Percentiles rank a stretch among this genome's conserved stretches.
phyloP scores from a whole-genome alignment of 2,329 filamentous ascomycete genomes.

The Beauveria caledonica region DNA sequence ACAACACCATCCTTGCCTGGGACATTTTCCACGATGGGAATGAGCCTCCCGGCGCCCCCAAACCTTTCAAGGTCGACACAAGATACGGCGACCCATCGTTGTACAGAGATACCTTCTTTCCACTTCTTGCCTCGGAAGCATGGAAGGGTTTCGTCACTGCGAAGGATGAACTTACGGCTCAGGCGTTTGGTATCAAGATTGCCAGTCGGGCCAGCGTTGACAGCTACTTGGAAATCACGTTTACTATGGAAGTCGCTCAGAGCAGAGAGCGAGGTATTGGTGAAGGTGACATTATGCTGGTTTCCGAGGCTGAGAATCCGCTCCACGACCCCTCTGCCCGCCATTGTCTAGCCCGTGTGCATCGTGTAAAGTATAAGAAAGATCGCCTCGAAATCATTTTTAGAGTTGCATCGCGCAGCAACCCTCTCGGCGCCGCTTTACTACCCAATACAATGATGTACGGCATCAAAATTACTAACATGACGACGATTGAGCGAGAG shows the following conservation, averaged over 20 bases:
- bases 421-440: conserved; percentile 54
- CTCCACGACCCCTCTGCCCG: conserved; percentile 56
- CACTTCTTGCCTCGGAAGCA: conserved; percentile 82
- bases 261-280: conserved; percentile 64
- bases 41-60: conserved; percentile 68
- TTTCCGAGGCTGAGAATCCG: conserved; percentile 68
- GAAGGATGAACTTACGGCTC: conserved; percentile 76
- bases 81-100: conserved; percentile 66
- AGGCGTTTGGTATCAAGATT: conserved; percentile 80
- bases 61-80: conserved; percentile 68
- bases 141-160: conserved; percentile 91
- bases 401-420: conserved; percentile 62
- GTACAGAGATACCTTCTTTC: conserved; percentile 86
- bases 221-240: conserved; percentile 85
- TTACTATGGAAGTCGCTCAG: conserved; percentile 62
- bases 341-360: conserved; percentile 81
- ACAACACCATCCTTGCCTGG: conserved; percentile 84
- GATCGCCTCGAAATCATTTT: conserved; percentile 77
- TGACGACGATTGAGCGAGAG: conserved; percentile 91
- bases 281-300: conserved; percentile 82
- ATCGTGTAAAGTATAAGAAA: conserved; percentile 72
- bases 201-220: conserved; percentile 85
- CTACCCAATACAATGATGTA: conserved; percentile 61
- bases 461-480: conserved; percentile 79
- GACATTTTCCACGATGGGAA: conserved; percentile 88